phyloP scores from a whole-genome alignment of 2,329 filamentous ascomycete genomes.

The Trichoderma harzianum region DNA sequence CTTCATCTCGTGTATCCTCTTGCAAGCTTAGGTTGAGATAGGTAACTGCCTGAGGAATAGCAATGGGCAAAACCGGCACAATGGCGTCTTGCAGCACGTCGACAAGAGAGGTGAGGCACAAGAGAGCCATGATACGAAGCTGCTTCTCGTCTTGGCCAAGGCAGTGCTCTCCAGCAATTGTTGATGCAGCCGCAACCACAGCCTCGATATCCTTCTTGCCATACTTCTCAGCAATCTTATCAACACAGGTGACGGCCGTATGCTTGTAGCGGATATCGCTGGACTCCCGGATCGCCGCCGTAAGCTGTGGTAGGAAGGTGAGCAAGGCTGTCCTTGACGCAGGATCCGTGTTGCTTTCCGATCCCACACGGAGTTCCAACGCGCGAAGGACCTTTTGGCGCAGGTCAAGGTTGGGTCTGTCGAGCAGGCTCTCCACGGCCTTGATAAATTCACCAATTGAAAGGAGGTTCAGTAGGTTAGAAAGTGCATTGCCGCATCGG shows the following conservation, averaged over 20 bases:
- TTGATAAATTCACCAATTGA: conserved; percentile 87
- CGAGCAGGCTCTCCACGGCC: conserved; percentile 77
- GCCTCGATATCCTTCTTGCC: conserved; percentile 84
- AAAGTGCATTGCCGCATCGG: conserved; percentile 67
- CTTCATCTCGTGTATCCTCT: conserved; percentile 51
- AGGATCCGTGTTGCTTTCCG: conserved; percentile 66
- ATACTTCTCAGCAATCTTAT: conserved; percentile 91
- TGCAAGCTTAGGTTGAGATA: conserved; percentile 65
- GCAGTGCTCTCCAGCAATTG: conserved; percentile 72
- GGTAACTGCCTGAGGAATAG: conserved; percentile 67
- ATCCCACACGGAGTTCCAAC: conserved; percentile 73
- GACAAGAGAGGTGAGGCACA: conserved; percentile 85
- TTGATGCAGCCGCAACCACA: conserved; percentile 70
- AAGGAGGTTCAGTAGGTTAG: conserved; percentile 76
- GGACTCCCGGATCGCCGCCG: conserved; percentile 70
- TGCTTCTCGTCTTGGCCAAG: conserved; percentile 70
- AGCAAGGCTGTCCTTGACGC: conserved; percentile 68
- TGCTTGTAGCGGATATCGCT: conserved; percentile 74
- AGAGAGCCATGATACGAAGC: conserved; percentile 76
- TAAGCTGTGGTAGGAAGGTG: conserved; percentile 75
- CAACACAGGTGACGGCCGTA: conserved; percentile 82
- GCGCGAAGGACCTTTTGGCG: conserved; percentile 77
- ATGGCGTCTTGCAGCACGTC: conserved; percentile 85
- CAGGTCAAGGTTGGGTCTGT: conserved; percentile 69
- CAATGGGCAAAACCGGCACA: conserved; percentile 74